These are phyloP conservation scores for Aspergillus calidoustus DNA, from an alignment of 2,329 filamentous ascomycete genomes.

Conservation along the genomic window DNA sequence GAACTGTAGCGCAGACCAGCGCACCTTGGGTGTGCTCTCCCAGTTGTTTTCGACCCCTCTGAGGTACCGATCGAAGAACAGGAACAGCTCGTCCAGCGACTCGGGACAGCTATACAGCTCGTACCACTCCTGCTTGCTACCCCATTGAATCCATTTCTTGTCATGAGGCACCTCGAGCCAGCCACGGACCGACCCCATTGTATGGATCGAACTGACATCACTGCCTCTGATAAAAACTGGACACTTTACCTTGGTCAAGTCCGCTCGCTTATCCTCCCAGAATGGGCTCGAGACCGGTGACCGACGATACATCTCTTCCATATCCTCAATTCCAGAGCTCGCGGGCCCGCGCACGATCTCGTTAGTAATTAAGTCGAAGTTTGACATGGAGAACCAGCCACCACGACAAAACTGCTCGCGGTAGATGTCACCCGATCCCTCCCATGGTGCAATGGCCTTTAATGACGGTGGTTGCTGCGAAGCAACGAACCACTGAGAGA, in stretches of 20 bases:
- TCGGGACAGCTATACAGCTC: slow-evolving; percentile 46
- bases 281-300: slow-evolving; percentile 39
- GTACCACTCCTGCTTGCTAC: slow-evolving; percentile 52
- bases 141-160: slow-evolving; percentile 52
- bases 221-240: slow-evolving; percentile 43
- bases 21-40: slow-evolving; percentile 53
- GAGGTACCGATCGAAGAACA: slow-evolving; percentile 55
- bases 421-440: slow-evolving; percentile 54
- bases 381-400: slow-evolving; percentile 44
- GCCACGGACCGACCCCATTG: slow-evolving; percentile 43
- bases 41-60: slow-evolving; percentile 51
- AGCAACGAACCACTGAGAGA: slow-evolving; percentile 50
- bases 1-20: slow-evolving; percentile 48
- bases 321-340: slow-evolving; percentile 44
- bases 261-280: slow-evolving; percentile 46
- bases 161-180: slow-evolving; percentile 43
- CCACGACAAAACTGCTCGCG: slow-evolving; percentile 53
- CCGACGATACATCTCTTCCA: slow-evolving; percentile 48
- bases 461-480: slow-evolving; percentile 48
- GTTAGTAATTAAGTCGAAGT: slow-evolving; percentile 49
- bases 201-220: slow-evolving; percentile 40
- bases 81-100: slow-evolving; percentile 42
- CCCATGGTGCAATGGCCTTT: slow-evolving; percentile 53
- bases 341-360: slow-evolving; percentile 41
- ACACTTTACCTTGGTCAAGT: slow-evolving; percentile 41